Conservation (phyloP, 208 protist genomes). For the Leishmania amazonensis region DNA sequence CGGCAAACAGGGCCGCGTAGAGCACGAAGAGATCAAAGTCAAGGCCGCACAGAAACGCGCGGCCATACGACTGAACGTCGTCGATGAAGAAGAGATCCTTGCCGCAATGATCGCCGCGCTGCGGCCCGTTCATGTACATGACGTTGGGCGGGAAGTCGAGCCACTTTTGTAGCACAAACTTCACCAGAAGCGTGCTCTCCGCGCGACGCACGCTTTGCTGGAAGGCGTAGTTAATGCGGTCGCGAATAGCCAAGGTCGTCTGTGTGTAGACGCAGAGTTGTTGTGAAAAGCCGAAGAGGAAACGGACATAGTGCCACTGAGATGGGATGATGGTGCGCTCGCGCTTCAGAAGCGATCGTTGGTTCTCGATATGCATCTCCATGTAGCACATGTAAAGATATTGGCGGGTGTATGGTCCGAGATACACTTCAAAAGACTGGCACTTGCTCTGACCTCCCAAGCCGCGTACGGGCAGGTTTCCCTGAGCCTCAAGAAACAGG, state of each 20-base stretch:
- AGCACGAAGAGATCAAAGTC: slow-evolving; percentile 80
- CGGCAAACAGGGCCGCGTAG: slow-evolving; percentile 69
- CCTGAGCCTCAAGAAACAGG: slow-evolving; percentile 76
- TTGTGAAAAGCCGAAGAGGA: slow-evolving; percentile 44
- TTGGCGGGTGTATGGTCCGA: slow-evolving; percentile 71
- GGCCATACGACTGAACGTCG: slow-evolving; percentile 54
- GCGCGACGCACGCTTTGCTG: slow-evolving; percentile 70
- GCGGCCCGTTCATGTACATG: slow-evolving; percentile 84
- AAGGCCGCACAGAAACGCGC: slow-evolving; percentile 69
- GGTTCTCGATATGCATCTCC: slow-evolving; percentile 61
- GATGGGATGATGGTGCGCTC: slow-evolving; percentile 29
- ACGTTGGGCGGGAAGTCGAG: slow-evolving; percentile 79
- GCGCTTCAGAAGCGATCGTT: slow-evolving; percentile 36
- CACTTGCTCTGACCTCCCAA: slow-evolving; percentile 78
- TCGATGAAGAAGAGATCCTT: slow-evolving; percentile 90
- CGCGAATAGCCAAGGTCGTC: slow-evolving; percentile 65
- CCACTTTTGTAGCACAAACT: slow-evolving; percentile 71
- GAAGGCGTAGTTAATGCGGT: slow-evolving; percentile 73
- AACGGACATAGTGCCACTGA: slow-evolving; percentile 69
- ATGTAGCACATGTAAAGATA: slow-evolving; percentile 83
- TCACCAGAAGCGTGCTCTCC: slow-evolving; percentile 65
- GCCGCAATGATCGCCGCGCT: slow-evolving; percentile 59
- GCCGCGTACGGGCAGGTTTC: slow-evolving; percentile 80
- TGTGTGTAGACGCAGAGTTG: slow-evolving; percentile 59
- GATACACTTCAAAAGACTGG: slow-evolving; percentile 86